A percentile compares a stretch with the other conserved stretches of the same genome.
Evolutionary conservation across 2,329 filamentous ascomycete species (phyloP).

Genomic region (Diaporthe aspalathi): DNA sequence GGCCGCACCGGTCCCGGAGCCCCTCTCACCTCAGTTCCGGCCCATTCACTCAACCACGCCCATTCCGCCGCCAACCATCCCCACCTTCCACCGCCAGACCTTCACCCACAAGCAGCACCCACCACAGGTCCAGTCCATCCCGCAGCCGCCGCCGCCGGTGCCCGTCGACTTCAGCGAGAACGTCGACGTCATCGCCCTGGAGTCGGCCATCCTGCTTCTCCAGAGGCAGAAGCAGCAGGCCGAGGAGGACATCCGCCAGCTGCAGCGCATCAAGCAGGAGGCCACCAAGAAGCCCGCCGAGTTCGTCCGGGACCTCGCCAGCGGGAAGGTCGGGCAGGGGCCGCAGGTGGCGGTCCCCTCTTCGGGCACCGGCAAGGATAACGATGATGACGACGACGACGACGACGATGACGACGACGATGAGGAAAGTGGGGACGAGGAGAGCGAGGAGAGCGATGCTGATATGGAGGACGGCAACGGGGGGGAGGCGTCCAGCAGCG

Average conservation of each 20-base stretch:
- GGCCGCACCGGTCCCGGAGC: slow-evolving; percentile 31
- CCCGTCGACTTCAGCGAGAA: slow-evolving; percentile 73
- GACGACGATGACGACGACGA: slow-evolving; percentile 47
- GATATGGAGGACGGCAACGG: slow-evolving; percentile 38
- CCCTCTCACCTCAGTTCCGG: slow-evolving; percentile 30
- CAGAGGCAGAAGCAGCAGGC: slow-evolving; percentile 87
- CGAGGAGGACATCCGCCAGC: slow-evolving; percentile 76
- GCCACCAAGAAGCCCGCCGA: slow-evolving; percentile 77
- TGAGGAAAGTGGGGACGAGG: slow-evolving; percentile 45
- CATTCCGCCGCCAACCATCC: slow-evolving; percentile 38
- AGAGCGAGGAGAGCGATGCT: slow-evolving; percentile 48
- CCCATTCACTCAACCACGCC: slow-evolving; percentile 35
- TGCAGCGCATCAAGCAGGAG: slow-evolving; percentile 76
- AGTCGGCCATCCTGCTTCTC: slow-evolving; percentile 85
- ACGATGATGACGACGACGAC: slow-evolving; percentile 44
- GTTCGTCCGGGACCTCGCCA: slow-evolving; percentile 76
- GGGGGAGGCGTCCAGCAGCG: slow-evolving; percentile 25
- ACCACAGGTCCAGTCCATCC: slow-evolving; percentile 48
- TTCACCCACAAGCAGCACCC: slow-evolving; percentile 60
- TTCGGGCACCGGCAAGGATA: slow-evolving; percentile 48
- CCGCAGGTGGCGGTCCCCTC: slow-evolving; percentile 47
- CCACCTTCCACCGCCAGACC: slow-evolving; percentile 49
- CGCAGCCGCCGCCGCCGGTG: slow-evolving; percentile 59
- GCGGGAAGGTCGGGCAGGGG: slow-evolving; percentile 64
- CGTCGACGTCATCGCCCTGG: slow-evolving; percentile 87